Conservation (phyloP, 768 basidiomycete genomes). For the Tylopilus balloui region DNA sequence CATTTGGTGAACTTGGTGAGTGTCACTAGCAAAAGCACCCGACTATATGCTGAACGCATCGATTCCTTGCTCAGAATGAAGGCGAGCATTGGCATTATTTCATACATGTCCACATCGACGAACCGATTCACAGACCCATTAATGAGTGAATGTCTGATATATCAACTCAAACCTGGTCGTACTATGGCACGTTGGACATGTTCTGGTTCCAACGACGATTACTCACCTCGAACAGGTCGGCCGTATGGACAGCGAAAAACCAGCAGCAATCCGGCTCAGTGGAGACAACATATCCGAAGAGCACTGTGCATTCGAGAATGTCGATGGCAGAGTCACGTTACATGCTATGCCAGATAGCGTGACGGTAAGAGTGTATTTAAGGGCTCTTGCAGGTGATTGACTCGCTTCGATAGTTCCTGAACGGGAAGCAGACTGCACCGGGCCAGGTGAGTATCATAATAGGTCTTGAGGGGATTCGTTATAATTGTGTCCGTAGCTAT, state of each 20-base stretch:
- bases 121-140: slow-evolving; percentile 63
- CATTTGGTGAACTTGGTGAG: slow-evolving; percentile 90
- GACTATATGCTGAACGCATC: slow-evolving; percentile 12
- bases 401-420: slow-evolving; percentile 63
- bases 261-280: slow-evolving; percentile 86
- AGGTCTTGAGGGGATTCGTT: slow-evolving; percentile 3
- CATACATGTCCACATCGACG: slow-evolving; percentile 5
- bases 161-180: slow-evolving; percentile 84
- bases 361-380: slow-evolving; percentile 51
- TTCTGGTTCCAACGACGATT: slow-evolving; percentile 1
- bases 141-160: slow-evolving; percentile 93
- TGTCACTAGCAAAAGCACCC: slow-evolving; percentile 16
- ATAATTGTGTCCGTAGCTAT: slow-evolving; percentile 40
- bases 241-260: slow-evolving; percentile 75
- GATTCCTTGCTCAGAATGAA: slow-evolving; percentile 52
- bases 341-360: slow-evolving; percentile 76
- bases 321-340: slow-evolving; percentile 78
- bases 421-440: slow-evolving; percentile 81
- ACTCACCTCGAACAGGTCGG: slow-evolving; percentile 58
- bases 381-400: slow-evolving; percentile 10
- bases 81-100: slow-evolving; percentile 37
- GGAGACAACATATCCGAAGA: slow-evolving; percentile 89
- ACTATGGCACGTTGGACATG: slow-evolving; percentile 53
- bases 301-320: slow-evolving; percentile 90
- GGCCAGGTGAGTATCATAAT: slow-evolving; percentile 53